Evolutionary conservation across 106 monocot genomes (phyloP).

Genomic region (Acorus calamus): DNA sequence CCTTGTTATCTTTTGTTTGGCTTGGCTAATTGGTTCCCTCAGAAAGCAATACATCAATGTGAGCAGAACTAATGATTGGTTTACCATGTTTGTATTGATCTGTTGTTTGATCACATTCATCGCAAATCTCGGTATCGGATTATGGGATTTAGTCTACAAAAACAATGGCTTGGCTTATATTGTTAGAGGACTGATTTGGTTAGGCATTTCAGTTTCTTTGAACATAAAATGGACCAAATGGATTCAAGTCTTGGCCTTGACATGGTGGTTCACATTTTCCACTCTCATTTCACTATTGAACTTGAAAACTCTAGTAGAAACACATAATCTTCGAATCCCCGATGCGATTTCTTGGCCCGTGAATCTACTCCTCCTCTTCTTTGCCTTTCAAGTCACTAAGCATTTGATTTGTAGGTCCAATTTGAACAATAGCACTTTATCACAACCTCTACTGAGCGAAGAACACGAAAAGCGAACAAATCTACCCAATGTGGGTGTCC

Average conservation of each 20-base stretch:
- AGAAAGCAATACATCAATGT: background rate
- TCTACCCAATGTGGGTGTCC: conserved; percentile 17
- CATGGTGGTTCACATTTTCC: conserved; percentile 19
- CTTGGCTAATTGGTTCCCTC: too few relatives aligned
- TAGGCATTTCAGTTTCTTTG: conserved; percentile 10
- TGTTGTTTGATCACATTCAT: conserved; percentile 2
- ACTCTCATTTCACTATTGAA: conserved; percentile 2
- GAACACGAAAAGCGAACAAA: conserved; percentile 12
- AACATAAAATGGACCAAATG: conserved; percentile 2
- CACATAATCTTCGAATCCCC: conserved; percentile 4
- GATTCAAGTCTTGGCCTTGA: background rate
- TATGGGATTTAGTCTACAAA: background rate
- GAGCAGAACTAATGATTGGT: background rate
- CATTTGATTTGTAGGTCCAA: background rate
- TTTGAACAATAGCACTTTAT: background rate
- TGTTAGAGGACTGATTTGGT: conserved; percentile 11
- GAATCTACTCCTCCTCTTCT: conserved; percentile 33
- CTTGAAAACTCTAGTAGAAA: conserved; percentile 5
- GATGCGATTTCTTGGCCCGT: conserved; percentile 13
- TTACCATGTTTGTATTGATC: conserved; percentile 7
- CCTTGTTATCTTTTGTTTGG: too few relatives aligned
- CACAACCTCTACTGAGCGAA: conserved; percentile 29
- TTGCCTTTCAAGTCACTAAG: conserved; percentile 7
- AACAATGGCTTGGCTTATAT: background rate
- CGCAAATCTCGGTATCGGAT: background rate